These are phyloP conservation scores for Yamadazyma songkhlaensis DNA, from an alignment of 1,139 yeast genomes.

Conservation along the genomic window DNA sequence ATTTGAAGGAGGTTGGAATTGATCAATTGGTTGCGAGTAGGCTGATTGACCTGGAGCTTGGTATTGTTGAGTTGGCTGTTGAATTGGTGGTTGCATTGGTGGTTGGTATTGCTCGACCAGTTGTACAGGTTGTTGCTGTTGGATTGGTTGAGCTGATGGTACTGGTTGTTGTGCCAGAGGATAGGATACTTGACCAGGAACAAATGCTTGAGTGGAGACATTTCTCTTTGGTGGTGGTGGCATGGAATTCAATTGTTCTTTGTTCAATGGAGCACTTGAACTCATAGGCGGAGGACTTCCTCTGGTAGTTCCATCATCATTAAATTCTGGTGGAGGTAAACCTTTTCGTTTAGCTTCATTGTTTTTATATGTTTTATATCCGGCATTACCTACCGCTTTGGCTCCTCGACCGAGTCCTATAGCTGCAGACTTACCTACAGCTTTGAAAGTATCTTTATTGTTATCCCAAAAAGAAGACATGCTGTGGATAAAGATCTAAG, in stretches of 20 bases:
- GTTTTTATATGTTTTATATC: slow-evolving; percentile 46
- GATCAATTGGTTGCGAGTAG: background rate
- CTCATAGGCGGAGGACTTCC: slow-evolving; percentile 4
- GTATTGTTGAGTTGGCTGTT: slow-evolving; percentile 3
- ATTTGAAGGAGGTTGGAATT: slow-evolving; percentile 4
- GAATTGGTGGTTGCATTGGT: background rate
- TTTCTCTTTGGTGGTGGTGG: slow-evolving; percentile 41
- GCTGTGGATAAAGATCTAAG: background rate
- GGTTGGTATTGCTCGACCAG: background rate
- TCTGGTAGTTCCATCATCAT: slow-evolving; percentile 4
- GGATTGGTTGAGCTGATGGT: no score
- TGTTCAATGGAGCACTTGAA: slow-evolving; percentile 8
- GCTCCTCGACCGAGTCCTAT: slow-evolving; percentile 51
- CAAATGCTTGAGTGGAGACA: background rate
- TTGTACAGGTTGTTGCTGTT: no score
- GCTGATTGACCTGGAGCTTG: slow-evolving; percentile 6
- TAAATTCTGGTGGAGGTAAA: slow-evolving; percentile 5
- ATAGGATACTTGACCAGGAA: slow-evolving; percentile 2
- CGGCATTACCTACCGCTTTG: slow-evolving; percentile 47
- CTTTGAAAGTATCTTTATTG: slow-evolving; percentile 47
- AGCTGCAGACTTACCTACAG: slow-evolving; percentile 45
- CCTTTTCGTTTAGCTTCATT: slow-evolving; percentile 29
- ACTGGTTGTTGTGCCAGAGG: background rate
- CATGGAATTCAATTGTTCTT: slow-evolving; percentile 24
- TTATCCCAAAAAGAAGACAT: slow-evolving; percentile 56